Conservation (phyloP, 495 filamentous ascomycete species). For the Xylaria grammica region DNA sequence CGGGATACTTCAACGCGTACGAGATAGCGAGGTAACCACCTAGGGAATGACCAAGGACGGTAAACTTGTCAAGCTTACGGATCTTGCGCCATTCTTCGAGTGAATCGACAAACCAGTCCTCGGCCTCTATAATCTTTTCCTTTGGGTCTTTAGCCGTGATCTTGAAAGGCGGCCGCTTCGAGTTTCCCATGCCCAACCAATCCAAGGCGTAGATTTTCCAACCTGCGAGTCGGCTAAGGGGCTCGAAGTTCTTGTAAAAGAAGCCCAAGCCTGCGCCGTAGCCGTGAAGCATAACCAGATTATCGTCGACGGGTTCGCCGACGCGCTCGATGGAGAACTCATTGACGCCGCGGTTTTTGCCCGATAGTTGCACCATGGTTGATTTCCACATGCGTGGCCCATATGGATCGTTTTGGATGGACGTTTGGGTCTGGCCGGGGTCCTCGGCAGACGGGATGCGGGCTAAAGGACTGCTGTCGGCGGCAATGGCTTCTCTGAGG, state of each 20-base stretch:
- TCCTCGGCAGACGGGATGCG: constrained; percentile 38
- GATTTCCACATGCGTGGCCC: constrained; percentile 87
- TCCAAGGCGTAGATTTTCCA: constrained; percentile 94
- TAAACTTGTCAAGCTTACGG: constrained; percentile 89
- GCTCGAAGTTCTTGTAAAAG: constrained; percentile 97
- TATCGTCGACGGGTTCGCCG: constrained; percentile 75
- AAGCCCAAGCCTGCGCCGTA: constrained; percentile 96
- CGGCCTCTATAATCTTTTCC: constrained; percentile 85
- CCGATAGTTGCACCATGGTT: constrained; percentile 80
- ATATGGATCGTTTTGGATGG: constrained; percentile 71
- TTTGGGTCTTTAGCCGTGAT: constrained; percentile 81
- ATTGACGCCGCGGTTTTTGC: constrained; percentile 86
- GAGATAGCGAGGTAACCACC: constrained; percentile 94
- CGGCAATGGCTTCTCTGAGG: constrained; percentile 71
- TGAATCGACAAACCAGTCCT: constrained; percentile 95
- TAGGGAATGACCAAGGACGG: constrained; percentile 88
- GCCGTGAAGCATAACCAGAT: constrained; percentile 96
- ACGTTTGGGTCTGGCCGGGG: constrained; percentile 55
- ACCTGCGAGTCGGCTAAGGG: constrained; percentile 72
- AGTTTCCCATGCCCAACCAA: constrained; percentile 93
- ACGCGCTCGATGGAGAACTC: constrained; percentile 90
- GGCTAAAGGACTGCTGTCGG: constrained; percentile 23
- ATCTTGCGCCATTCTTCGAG: constrained; percentile 93
- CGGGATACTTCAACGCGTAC: constrained; percentile 95
- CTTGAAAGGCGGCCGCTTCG: constrained; percentile 79